A percentile compares a stretch with the other conserved stretches of the same genome.
These are phyloP conservation scores for Apiotrichum laibachii DNA, from an alignment of 1,284 basidiomycete species.

Conservation along the genomic window DNA sequence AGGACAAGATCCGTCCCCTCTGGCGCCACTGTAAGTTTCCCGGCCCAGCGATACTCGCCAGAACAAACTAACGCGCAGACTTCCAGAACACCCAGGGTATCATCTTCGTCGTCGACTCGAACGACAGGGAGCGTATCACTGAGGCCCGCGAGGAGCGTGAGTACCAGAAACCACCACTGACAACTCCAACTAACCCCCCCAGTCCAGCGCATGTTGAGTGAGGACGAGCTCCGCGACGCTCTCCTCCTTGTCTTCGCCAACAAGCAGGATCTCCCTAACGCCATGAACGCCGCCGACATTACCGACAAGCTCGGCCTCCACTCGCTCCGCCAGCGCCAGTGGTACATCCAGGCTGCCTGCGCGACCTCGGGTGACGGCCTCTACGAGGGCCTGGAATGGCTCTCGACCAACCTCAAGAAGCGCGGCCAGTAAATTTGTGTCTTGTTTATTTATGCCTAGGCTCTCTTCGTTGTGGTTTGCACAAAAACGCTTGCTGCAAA, in stretches of 20 bases:
- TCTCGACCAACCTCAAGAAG: constrained; percentile 54
- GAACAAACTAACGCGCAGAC: constrained; percentile 59
- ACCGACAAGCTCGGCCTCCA: constrained; percentile 99
- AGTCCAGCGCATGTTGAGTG: constrained; percentile 98
- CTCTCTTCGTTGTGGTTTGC: too few relatives aligned
- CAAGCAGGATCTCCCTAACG: constrained; percentile 98
- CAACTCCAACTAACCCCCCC: neutral
- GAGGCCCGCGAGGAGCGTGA: constrained; percentile 92
- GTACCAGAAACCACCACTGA: constrained; percentile 13
- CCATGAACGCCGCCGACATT: constrained; percentile 99
- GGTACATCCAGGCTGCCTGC: constrained; percentile 99
- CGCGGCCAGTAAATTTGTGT: constrained; percentile 32
- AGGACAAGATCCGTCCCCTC: constrained; percentile 96
- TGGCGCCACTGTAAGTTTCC: constrained; percentile 74
- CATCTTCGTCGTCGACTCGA: constrained; percentile 99
- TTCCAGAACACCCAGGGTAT: constrained; percentile 99
- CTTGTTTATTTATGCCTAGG: neutral
- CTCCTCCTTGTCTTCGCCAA: constrained; percentile 98
- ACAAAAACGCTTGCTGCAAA: too few relatives aligned
- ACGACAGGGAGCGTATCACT: constrained; percentile 98
- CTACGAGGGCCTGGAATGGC: constrained; percentile 97
- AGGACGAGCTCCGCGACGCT: constrained; percentile 98
- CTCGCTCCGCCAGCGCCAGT: constrained; percentile 91
- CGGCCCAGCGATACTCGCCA: neutral
- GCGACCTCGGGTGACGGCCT: constrained; percentile 98